Evolutionary conservation across 2,329 filamentous ascomycete species (phyloP), one percentile per base, ranked within the genome.

Genomic region (Fusarium pseudoanthophilum): DNA sequence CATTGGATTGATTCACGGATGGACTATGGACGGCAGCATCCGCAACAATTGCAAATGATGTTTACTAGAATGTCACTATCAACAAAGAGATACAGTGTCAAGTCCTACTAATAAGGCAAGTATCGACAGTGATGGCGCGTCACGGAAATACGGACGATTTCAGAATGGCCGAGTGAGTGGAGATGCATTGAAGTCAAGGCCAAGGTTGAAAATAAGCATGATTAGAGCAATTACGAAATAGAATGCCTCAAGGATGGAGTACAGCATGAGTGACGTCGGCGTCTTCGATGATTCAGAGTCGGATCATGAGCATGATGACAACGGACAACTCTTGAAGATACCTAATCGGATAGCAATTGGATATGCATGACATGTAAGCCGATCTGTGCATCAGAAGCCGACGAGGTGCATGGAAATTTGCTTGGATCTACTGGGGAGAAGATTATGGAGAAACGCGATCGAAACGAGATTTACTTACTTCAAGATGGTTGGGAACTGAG

Each of bases 91-190:
- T 59, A 28, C 34, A 69, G 49, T 24, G 10, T 24, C 20, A 20
- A 57, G 37, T 18, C 28, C 18, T 24, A 51, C 62, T 30, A 46
- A 71, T 63, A 20, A 57, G 75, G 73, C 51, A 77, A 62, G 69
- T 64, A 77, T 77, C 73, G 66, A 63, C 75, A 60, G 36, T 55
- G 56, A 65, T 68, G 67, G 51, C 63, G 59, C 58, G 60, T 69
- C 57, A 45, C 56, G 48, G 63, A 68, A 59, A 64, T 61, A 62
- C 53, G 64, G 63, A 37, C 51, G 49, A 32, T 58, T 43, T 48
- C 49, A 61, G 46, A 58, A 58, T 40, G 53, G 42, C 30, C 40
- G 39, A 43, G 59, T 69, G 39, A 43, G 61, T 72, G 61, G 69
- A 62, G 60, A 67, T 46, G 36, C 37, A 45, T 62, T 64, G 20